Base-by-base conservation (phyloP, 225 moss, liverwort and hornwort species). In the Bryoerythrophyllum caledonicum region DNA sequence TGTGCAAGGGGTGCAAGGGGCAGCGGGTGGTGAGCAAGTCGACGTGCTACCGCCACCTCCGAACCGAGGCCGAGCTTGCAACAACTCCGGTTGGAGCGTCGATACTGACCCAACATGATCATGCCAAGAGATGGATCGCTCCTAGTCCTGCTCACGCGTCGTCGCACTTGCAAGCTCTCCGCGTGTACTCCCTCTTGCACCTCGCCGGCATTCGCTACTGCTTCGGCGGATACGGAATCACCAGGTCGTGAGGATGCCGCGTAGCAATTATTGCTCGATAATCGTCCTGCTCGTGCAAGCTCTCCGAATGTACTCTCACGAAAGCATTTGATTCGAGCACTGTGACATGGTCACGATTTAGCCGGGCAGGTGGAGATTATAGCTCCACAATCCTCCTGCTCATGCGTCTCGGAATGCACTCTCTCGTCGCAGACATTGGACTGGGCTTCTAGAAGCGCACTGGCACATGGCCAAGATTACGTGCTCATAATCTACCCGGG, bases 41-140 rank as follows among this genome's bases (percentile, higher is more conserved):
- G 46, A 85, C 85, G 14, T 85, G 82, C 70, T 85, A 85, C 71
- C 79, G 85, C 55, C 85, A 85, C 73, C 66, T 85, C 21, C 35
- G 79, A 65, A 53, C 70, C 6, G 85, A 85, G 73, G 79, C 85
- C 6, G 76, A 85, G 52, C n/a, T n/a, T n/a, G n/a, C n/a, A n/a
- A n/a, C n/a, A n/a, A n/a, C n/a, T n/a, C n/a, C n/a, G n/a, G n/a
- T n/a, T n/a, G n/a, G n/a, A n/a, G n/a, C n/a, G n/a, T n/a, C n/a
- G n/a, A n/a, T n/a, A n/a, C n/a, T n/a, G n/a, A n/a, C n/a, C n/a
- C n/a, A n/a, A n/a, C n/a, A n/a, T n/a, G n/a, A 58, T 52, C 10
- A 79, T 70, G 20, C 65, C 65, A 70, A 46, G 69, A 17, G 74
- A 34, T 12, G 28, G 71, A 58, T 66, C 73, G 79, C 30, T 2